Conservation (phyloP, 768 basidiomycete species). For the Phanerochaete sordida region DNA sequence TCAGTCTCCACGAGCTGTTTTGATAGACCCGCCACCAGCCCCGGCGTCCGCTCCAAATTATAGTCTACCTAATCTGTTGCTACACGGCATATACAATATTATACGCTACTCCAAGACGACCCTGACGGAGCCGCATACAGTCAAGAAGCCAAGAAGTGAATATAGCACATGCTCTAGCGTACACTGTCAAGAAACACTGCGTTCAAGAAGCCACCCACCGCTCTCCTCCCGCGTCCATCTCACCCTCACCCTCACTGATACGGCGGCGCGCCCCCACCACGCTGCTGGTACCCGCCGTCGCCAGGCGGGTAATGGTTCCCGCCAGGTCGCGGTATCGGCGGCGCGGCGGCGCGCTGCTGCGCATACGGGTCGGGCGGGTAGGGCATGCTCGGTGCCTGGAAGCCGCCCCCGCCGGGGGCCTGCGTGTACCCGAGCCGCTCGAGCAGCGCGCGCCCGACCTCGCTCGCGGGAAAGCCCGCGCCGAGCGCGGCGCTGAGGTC, state of each 20-base stretch:
- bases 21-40: neutral
- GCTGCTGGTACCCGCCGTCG: neutral
- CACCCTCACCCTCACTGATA: neutral
- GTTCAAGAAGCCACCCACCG: neutral
- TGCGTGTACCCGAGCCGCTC: neutral
- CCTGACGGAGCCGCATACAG: too few relatives aligned
- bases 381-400: neutral
- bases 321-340: neutral
- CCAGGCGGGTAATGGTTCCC: neutral
- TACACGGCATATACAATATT: neutral
- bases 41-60: neutral
- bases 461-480: neutral
- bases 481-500: neutral
- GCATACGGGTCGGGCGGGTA: neutral
- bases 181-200: too few relatives aligned
- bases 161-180: too few relatives aligned
- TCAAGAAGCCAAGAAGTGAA: too few relatives aligned
- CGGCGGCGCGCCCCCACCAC: neutral
- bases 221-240: neutral
- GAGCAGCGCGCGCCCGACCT: neutral
- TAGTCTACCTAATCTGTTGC: neutral
- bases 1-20: neutral
- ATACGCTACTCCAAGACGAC: too few relatives aligned
- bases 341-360: neutral
- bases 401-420: neutral